phyloP scores from a whole-genome alignment of 2,329 filamentous ascomycete species.

The Biscogniauxia marginata region DNA sequence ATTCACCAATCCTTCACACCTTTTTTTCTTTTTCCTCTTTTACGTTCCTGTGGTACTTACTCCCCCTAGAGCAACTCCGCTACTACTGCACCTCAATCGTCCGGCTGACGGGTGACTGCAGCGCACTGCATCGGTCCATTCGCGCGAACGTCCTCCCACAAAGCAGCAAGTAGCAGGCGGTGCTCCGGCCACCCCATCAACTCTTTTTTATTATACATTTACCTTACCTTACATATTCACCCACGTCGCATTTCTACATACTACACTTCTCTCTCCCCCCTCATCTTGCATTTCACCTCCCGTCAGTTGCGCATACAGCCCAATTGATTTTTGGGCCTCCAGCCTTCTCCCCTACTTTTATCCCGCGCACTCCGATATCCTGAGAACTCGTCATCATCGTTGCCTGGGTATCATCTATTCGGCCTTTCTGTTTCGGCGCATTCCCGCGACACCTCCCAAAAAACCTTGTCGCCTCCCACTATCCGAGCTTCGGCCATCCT shows the following conservation, averaged over 20 bases:
- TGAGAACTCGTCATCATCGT: neutral
- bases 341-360: neutral
- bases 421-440: slow-evolving; percentile 5
- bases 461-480: neutral
- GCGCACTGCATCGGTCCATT: neutral
- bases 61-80: neutral
- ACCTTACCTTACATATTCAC: neutral
- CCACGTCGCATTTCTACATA: neutral
- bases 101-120: neutral
- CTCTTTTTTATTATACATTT: neutral
- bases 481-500: slow-evolving; percentile 1
- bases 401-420: slow-evolving; percentile 4
- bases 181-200: neutral
- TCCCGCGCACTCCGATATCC: neutral
- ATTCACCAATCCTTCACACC: neutral
- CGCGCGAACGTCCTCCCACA: neutral
- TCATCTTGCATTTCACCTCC: neutral
- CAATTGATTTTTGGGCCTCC: neutral
- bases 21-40: neutral
- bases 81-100: neutral
- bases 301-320: neutral
- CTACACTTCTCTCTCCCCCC: neutral
- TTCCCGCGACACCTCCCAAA: slow-evolving; percentile 9
- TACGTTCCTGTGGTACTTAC: neutral
- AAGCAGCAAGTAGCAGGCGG: neutral